A percentile compares a stretch with the other conserved stretches of the same genome.
Conservation (phyloP, 495 filamentous ascomycete species). For the Penicillium nucicola region DNA sequence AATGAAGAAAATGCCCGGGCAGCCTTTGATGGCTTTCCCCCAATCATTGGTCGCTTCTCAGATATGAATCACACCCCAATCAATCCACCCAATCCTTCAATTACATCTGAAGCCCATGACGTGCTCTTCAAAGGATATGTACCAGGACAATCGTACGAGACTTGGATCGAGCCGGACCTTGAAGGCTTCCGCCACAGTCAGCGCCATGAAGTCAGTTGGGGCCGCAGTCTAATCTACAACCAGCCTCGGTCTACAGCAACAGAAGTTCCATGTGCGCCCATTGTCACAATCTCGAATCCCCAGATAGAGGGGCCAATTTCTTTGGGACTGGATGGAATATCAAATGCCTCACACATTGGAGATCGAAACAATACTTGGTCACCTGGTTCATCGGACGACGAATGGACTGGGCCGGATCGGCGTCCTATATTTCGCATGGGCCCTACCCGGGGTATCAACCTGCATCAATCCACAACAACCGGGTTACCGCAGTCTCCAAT, state of each 20-base stretch:
- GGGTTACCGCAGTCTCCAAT: conserved; percentile 65
- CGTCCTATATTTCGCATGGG: conserved; percentile 66
- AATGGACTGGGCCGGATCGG: conserved; percentile 36
- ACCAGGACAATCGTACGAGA: conserved; percentile 26
- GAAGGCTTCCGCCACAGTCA: conserved; percentile 49
- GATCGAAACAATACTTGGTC: conserved; percentile 41
- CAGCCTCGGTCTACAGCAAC: conserved; percentile 72
- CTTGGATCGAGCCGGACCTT: conserved; percentile 27
- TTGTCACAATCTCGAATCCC: conserved; percentile 42
- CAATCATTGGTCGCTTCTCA: conserved; percentile 28
- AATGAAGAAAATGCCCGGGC: conserved; percentile 23
- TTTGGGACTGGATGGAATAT: background rate
- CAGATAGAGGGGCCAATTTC: too few relatives aligned
- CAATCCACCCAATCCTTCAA: conserved; percentile 29
- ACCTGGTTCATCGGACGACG: conserved; percentile 26
- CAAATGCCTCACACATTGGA: background rate
- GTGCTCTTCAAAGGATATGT: conserved; percentile 56
- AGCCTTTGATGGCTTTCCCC: conserved; percentile 33
- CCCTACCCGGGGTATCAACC: conserved; percentile 57
- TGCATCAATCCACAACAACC: conserved; percentile 68
- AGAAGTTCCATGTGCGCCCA: conserved; percentile 61
- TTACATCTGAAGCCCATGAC: conserved; percentile 60
- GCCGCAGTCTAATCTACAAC: conserved; percentile 55
- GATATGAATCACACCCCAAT: conserved; percentile 20
- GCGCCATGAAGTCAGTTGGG: conserved; percentile 64